Base-by-base conservation (phyloP, 139 green algal species). In the Coccomyxa sp. region DNA sequence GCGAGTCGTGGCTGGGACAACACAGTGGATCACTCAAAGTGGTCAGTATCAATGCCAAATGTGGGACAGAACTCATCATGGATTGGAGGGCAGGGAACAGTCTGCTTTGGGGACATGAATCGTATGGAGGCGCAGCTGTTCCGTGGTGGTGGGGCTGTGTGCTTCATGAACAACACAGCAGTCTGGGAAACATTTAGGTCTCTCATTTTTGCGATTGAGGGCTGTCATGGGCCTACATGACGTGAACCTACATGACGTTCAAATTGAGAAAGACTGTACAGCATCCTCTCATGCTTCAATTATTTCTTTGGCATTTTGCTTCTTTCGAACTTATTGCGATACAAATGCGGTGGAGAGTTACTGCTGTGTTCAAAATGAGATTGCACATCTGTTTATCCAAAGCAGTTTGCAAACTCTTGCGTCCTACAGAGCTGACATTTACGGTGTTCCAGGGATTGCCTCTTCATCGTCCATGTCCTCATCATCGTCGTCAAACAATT, bases 401-500 rank as follows among this genome's bases (percentile, higher is more conserved):
- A 51, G 7, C 7, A 51, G 38, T 51, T 51, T 51, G 38, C 38
- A n/a, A n/a, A n/a, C n/a, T 7, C 38, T 51, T 51, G 3, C 38
- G 38, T 51, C 38, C 38, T 51, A 51, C 38, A 51, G 38, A 7
- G 38, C 3, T 51, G 7, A 7, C 3, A 51, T 51, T 71, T 9
- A 71, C 4, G 74, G 80, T 18, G 80, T 83, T 7, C 80, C 80
- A 31, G 80, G 80, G 30, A 83, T 83, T 32, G 80, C 80, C 31
- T 83, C 80, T 31, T 67, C 79, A 82, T 82, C 80, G 60, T 83
- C 80, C 30, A 77, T 67, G 58, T 71, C 63, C 18, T 71, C 63
- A 71, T 71, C 63, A 21, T 83, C 80, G 77, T 83, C 80, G 32
- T 77, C 58, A 23, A 45, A 63, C 17, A 67, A 77, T 28, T 38